Evolutionary conservation across 2,329 filamentous ascomycete genomes (phyloP).

Genomic region (Triangularia setosa): DNA sequence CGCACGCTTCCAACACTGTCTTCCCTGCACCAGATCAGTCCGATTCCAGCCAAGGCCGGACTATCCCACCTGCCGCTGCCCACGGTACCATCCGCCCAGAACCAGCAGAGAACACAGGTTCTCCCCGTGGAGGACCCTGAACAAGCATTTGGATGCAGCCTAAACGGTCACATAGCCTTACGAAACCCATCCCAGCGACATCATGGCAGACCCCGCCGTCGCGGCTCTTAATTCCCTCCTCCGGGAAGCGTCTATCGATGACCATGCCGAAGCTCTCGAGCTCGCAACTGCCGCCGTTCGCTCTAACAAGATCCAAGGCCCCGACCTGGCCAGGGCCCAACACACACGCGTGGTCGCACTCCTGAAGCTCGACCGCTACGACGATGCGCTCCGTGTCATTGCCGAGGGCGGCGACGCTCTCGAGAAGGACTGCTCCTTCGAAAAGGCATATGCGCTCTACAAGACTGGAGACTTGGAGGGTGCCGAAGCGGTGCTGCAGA

Average conservation of each 20-base stretch:
- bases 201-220: slow-evolving; percentile 43
- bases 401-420: slow-evolving; percentile 59
- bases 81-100: background rate
- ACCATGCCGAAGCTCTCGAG: slow-evolving; percentile 71
- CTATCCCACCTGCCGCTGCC: background rate
- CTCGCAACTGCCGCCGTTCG: slow-evolving; percentile 59
- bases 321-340: slow-evolving; percentile 47
- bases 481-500: slow-evolving; percentile 46
- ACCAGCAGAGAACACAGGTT: slow-evolving; percentile 3
- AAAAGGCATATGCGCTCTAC: slow-evolving; percentile 80
- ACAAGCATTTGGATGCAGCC: slow-evolving; percentile 17
- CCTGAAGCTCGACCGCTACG: slow-evolving; percentile 76
- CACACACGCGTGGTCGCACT: slow-evolving; percentile 71
- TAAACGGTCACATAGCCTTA: slow-evolving; percentile 10
- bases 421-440: slow-evolving; percentile 58
- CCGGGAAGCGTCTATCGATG: slow-evolving; percentile 54
- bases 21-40: background rate
- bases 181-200: slow-evolving; percentile 15
- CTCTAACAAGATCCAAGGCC: slow-evolving; percentile 52
- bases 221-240: slow-evolving; percentile 52
- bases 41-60: slow-evolving; percentile 7
- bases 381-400: slow-evolving; percentile 68
- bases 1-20: background rate
- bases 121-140: slow-evolving; percentile 15
- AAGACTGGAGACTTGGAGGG: slow-evolving; percentile 68